These are phyloP conservation scores for Sphaerulina vaccinii DNA, from an alignment of 2,329 filamentous ascomycete species.

Conservation along the genomic window DNA sequence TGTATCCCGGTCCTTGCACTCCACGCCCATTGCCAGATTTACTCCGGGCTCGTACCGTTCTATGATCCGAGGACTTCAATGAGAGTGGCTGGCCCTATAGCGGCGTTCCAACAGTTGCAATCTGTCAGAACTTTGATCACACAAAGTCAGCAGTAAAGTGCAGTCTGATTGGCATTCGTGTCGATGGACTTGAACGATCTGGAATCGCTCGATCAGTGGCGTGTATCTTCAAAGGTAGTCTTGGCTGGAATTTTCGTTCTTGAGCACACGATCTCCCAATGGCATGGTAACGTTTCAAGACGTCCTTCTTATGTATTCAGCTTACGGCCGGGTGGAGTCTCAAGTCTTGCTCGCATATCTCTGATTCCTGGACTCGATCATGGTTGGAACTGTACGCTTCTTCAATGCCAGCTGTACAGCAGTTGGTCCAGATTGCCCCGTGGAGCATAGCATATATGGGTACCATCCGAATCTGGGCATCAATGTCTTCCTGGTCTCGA, in stretches of 20 bases:
- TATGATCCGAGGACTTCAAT: background rate
- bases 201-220: background rate
- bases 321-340: too few relatives aligned
- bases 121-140: background rate
- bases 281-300: background rate
- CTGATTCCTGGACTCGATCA: background rate
- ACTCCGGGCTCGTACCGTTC: constrained; percentile 11
- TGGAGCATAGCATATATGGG: constrained; percentile 2
- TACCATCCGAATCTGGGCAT: constrained; percentile 2
- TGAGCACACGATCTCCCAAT: background rate
- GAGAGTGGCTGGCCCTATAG: background rate
- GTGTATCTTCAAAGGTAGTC: background rate
- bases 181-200: background rate
- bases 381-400: constrained; percentile 7
- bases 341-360: too few relatives aligned
- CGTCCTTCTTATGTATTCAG: background rate
- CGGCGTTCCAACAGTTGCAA: background rate
- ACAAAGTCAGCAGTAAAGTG: background rate
- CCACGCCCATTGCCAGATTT: constrained; percentile 3
- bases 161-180: background rate
- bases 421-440: constrained; percentile 7
- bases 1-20: background rate
- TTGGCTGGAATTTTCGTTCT: background rate
- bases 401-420: constrained; percentile 6
- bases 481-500: constrained; percentile 1